A percentile compares a stretch with the other conserved stretches of the same genome.
phyloP scores from a whole-genome alignment of 129 eudicot genomes.

The Centrapalus pauciflorus region DNA sequence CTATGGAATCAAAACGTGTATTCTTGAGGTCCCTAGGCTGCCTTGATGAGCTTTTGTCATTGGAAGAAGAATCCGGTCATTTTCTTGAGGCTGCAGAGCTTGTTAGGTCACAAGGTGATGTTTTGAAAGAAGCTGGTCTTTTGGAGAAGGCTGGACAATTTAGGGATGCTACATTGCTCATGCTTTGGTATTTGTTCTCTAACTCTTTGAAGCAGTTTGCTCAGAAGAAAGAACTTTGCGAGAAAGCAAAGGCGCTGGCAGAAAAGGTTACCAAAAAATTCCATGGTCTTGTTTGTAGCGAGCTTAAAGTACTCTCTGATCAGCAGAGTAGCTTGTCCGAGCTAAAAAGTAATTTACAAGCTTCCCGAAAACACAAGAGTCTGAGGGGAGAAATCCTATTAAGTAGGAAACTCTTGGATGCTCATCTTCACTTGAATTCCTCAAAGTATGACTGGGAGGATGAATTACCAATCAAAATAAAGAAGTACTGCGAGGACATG shows the following conservation, averaged over 20 bases:
- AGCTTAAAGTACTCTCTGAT: constrained; percentile 33
- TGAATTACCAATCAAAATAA: constrained; percentile 7
- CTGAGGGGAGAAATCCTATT: constrained; percentile 37
- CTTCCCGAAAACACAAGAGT: constrained; percentile 21
- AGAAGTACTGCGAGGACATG: constrained; percentile 1
- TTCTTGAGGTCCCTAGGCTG: constrained; percentile 45
- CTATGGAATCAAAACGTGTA: constrained; percentile 45
- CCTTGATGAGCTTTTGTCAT: constrained; percentile 52
- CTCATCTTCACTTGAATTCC: not conserved
- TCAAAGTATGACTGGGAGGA: constrained; percentile 35
- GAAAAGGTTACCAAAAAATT: constrained; percentile 12
- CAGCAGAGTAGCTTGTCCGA: constrained; percentile 31
- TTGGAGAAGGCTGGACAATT: constrained; percentile 42
- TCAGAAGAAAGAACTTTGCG: constrained; percentile 36
- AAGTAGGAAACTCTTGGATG: constrained; percentile 42
- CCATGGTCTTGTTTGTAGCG: constrained; percentile 35
- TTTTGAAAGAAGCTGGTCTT: constrained; percentile 51
- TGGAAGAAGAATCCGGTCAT: constrained; percentile 67
- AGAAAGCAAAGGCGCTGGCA: constrained; percentile 40
- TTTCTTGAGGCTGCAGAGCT: constrained; percentile 61
- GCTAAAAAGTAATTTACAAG: constrained; percentile 25
- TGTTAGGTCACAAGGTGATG: constrained; percentile 48
- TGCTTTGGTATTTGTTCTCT: constrained; percentile 33
- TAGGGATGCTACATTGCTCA: constrained; percentile 27
- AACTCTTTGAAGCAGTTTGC: constrained; percentile 53